Conservation (phyloP, 805 yeast genomes). For the Metschnikowia rubicola region DNA sequence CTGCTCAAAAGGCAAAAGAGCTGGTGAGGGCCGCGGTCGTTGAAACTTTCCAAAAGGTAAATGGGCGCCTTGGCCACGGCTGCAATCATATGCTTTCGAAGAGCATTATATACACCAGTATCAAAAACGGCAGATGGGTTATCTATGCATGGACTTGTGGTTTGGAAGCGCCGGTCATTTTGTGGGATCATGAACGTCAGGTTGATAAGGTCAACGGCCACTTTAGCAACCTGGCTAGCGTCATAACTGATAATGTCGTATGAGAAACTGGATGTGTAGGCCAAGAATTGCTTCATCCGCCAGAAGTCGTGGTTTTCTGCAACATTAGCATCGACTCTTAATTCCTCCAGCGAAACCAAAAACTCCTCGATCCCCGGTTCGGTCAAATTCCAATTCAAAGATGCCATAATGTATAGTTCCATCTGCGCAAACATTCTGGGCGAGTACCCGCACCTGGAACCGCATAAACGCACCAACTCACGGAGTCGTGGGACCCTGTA, state of each 20-base stretch:
- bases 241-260: constrained; percentile 29
- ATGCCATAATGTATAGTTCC: constrained; percentile 71
- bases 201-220: constrained; percentile 31
- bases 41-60: constrained; percentile 12
- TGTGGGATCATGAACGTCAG: constrained; percentile 24
- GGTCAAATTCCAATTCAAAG: constrained; percentile 68
- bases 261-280: constrained; percentile 48
- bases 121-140: constrained; percentile 1
- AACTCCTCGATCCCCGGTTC: constrained; percentile 53
- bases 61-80: constrained; percentile 13
- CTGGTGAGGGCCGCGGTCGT: constrained; percentile 15
- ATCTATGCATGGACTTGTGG: constrained; percentile 16
- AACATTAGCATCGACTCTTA: constrained; percentile 28
- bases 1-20: constrained; percentile 6
- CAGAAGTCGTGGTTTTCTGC: constrained; percentile 31
- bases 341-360: constrained; percentile 33
- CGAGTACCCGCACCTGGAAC: constrained; percentile 52
- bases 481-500: constrained; percentile 59
- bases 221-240: constrained; percentile 23
- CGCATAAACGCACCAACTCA: constrained; percentile 71
- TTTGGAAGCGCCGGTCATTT: constrained; percentile 23
- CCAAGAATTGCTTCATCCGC: constrained; percentile 46
- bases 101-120: constrained; percentile 4
- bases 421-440: constrained; percentile 53
- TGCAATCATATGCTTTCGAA: constrained; percentile 8